Conservation (phyloP, 352 stramenopile genomes). For the Pythium plurisporium region DNA sequence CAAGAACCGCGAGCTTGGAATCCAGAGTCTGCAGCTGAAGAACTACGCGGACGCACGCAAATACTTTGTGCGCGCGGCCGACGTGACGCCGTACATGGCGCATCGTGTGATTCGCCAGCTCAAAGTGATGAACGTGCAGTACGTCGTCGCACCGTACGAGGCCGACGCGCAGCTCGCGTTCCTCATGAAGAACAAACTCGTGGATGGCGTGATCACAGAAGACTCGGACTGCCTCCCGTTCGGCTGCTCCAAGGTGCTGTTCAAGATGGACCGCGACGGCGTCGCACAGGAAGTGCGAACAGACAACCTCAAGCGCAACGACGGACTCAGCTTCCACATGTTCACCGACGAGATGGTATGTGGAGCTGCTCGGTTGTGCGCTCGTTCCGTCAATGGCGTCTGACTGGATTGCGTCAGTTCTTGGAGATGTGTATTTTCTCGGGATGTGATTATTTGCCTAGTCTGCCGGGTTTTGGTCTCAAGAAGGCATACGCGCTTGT, state of each 20-base stretch:
- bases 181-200: slow-evolving; percentile 69
- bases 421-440: slow-evolving; percentile 91
- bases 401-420: slow-evolving; percentile 49
- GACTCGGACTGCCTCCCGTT: slow-evolving; percentile 96
- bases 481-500: slow-evolving; percentile 73
- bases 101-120: slow-evolving; percentile 54
- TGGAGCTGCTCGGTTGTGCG: background rate
- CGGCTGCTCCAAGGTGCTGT: slow-evolving; percentile 86
- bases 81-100: slow-evolving; percentile 78
- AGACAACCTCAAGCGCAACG: slow-evolving; percentile 82
- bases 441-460: slow-evolving; percentile 87
- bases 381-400: too few relatives aligned
- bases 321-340: slow-evolving; percentile 71
- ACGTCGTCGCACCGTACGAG: slow-evolving; percentile 97
- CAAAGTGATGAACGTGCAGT: slow-evolving; percentile 65
- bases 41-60: slow-evolving; percentile 64
- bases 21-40: slow-evolving; percentile 50
- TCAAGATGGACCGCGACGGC: slow-evolving; percentile 86
- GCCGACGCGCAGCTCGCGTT: slow-evolving; percentile 96
- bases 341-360: slow-evolving; percentile 84
- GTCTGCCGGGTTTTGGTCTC: slow-evolving; percentile 76
- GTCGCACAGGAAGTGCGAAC: slow-evolving; percentile 56
- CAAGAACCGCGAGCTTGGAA: slow-evolving; percentile 62
- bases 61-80: slow-evolving; percentile 62
- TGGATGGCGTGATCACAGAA: slow-evolving; percentile 96